These are phyloP conservation scores for Suillus clintonianus DNA, from an alignment of 768 basidiomycete species.

Conservation along the genomic window DNA sequence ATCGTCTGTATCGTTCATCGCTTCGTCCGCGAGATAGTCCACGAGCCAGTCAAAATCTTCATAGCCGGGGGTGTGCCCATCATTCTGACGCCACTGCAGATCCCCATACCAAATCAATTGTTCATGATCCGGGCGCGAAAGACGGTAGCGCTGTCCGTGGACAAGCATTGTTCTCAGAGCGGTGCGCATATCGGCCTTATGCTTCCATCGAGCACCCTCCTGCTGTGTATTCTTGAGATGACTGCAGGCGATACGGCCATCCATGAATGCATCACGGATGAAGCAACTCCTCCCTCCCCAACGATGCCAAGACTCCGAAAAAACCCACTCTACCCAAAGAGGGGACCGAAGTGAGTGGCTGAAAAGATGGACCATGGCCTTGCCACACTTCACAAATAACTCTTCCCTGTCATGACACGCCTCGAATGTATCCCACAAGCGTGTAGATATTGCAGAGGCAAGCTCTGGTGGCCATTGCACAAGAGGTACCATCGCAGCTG, in stretches of 20 bases:
- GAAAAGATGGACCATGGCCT: background rate
- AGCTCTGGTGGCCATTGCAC: conserved; percentile 6
- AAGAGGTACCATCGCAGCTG: conserved; percentile 8
- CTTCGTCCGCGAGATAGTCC: background rate
- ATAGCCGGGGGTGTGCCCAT: background rate
- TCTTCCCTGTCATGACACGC: background rate
- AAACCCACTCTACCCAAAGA: too few relatives aligned
- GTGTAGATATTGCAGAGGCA: background rate
- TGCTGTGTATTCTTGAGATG: background rate
- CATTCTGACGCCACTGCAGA: background rate
- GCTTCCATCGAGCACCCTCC: background rate
- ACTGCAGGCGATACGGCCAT: background rate
- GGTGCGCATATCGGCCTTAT: background rate
- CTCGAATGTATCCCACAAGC: background rate
- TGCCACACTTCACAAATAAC: background rate
- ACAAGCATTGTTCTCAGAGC: background rate
- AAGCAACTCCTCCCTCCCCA: background rate
- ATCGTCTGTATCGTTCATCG: background rate
- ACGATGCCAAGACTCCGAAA: background rate
- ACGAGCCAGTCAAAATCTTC: background rate
- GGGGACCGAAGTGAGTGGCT: background rate
- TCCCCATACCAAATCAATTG: background rate
- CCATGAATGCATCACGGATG: background rate
- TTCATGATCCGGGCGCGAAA: background rate
- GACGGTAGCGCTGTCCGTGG: background rate